Percentiles rank a stretch among this genome's conserved stretches.
These are phyloP conservation scores for Plasmodium relictum DNA, from an alignment of 169 alveolate genomes.

Conservation along the genomic window DNA sequence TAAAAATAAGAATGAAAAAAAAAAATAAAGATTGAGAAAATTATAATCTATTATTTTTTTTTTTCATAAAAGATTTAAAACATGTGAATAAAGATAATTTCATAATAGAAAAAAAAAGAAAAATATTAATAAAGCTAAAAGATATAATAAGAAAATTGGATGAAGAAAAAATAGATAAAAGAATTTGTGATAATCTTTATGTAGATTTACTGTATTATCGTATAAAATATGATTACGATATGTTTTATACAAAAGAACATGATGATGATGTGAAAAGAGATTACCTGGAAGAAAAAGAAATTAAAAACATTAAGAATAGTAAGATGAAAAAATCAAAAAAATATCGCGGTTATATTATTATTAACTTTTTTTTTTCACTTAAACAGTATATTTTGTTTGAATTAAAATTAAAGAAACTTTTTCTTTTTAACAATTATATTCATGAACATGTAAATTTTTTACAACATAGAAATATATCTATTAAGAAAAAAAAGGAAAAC, in stretches of 20 bases:
- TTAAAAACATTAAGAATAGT: neutral
- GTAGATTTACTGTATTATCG: conserved; percentile 51
- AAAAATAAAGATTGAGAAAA: conserved; percentile 1
- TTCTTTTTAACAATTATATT: conserved; percentile 27
- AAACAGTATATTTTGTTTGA: conserved; percentile 59
- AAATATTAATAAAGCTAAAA: conserved; percentile 35
- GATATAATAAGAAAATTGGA: conserved; percentile 13
- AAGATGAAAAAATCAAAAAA: conserved; percentile 8
- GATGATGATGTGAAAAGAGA: neutral
- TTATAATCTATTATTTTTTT: neutral
- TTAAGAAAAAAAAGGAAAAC: conserved; percentile 1
- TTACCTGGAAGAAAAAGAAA: neutral
- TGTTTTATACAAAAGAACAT: conserved; percentile 9
- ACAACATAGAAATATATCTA: neutral
- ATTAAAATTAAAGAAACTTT: conserved; percentile 18
- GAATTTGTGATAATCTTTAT: conserved; percentile 7
- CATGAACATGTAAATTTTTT: conserved; percentile 13
- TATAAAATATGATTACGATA: conserved; percentile 55
- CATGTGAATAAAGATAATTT: neutral
- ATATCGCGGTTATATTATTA: conserved; percentile 53
- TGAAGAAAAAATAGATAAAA: conserved; percentile 12
- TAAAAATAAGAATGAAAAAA: neutral
- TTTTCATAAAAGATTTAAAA: neutral
- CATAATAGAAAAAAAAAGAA: conserved; percentile 6
- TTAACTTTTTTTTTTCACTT: conserved; percentile 50